These are phyloP conservation scores for Mucuna pruriens DNA, from an alignment of 306 rosid species.

Conservation along the genomic window DNA sequence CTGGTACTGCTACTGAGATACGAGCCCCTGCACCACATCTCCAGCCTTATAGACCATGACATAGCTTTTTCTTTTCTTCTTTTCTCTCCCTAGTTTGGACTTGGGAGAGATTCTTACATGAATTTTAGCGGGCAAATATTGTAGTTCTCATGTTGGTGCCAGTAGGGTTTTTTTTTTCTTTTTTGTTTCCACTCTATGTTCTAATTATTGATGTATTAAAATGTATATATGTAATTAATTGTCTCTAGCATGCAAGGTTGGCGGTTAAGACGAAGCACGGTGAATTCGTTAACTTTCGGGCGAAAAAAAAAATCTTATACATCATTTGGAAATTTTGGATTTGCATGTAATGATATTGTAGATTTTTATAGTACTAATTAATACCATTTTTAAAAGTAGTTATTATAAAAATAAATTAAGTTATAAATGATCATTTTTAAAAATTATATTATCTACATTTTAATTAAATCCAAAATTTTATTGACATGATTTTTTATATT, in stretches of 20 bases:
- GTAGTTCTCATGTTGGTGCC: not conserved
- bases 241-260: not conserved
- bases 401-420: no score
- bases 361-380: no score
- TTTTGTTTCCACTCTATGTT: not conserved
- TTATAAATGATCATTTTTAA: no score
- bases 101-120: not conserved
- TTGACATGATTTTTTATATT: no score
- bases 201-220: conserved; percentile 15
- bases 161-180: not conserved
- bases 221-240: conserved; percentile 34
- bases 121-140: not conserved
- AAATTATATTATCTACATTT: no score
- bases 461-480: no score
- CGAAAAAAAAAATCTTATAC: no score
- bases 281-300: not conserved
- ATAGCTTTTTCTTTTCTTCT: not conserved
- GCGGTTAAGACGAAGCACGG: not conserved
- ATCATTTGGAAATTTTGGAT: no score
- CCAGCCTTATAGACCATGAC: conserved; percentile 53
- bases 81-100: not conserved
- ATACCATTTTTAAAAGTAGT: no score
- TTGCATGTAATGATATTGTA: no score
- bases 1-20: conserved; percentile 45
- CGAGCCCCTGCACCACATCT: conserved; percentile 85